Conservation (phyloP, 345 rosid species). For the Eucalyptus tenuipes region DNA sequence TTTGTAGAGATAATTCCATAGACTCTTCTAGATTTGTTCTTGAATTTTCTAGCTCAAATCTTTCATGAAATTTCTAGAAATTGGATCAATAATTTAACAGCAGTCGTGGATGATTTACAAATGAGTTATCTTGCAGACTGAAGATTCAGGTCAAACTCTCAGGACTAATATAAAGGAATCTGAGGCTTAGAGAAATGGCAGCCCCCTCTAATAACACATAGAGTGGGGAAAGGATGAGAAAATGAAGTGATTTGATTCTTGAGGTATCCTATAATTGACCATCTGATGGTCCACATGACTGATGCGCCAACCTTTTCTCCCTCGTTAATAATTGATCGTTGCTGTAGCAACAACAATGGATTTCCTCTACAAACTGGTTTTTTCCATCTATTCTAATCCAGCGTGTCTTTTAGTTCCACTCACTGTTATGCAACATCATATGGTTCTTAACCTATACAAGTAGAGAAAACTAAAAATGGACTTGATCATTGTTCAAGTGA, state of each 20-base stretch:
- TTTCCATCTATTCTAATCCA: too few relatives aligned
- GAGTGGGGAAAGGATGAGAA: not conserved
- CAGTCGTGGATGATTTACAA: not conserved
- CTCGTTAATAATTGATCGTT: not conserved
- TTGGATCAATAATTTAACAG: too few relatives aligned
- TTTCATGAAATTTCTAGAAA: too few relatives aligned
- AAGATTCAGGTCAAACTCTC: not conserved
- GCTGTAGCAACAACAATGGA: not conserved
- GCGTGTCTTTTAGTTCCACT: not conserved
- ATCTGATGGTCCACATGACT: not conserved
- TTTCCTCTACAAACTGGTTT: too few relatives aligned
- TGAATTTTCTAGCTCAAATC: too few relatives aligned
- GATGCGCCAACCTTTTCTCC: not conserved
- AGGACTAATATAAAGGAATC: too few relatives aligned
- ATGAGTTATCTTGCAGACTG: not conserved
- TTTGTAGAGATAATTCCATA: too few relatives aligned
- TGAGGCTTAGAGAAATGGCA: too few relatives aligned
- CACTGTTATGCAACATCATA: not conserved
- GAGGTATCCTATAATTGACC: not conserved
- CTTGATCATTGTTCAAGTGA: not conserved
- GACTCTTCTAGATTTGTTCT: too few relatives aligned
- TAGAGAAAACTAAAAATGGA: not conserved
- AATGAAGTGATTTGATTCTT: not conserved
- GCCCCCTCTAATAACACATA: too few relatives aligned
- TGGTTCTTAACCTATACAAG: not conserved